Conservation (phyloP, 106 monocot genomes). For the Platanthera zijinensis region DNA sequence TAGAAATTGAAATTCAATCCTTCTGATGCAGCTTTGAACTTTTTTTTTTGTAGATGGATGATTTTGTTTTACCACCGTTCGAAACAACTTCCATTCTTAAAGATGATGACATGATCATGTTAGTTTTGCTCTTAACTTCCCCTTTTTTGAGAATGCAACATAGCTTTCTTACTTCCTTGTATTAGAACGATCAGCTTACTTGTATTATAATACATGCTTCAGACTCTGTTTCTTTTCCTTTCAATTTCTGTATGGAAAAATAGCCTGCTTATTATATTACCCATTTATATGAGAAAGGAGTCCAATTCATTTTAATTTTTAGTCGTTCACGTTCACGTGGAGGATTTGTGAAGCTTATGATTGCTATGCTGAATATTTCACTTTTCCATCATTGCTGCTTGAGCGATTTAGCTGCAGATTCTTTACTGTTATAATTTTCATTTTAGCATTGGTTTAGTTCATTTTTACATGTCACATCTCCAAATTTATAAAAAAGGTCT, state of each 20-base stretch:
- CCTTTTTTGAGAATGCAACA: neutral
- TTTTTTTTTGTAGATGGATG: conserved; percentile 51
- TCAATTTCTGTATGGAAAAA: neutral
- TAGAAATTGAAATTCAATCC: neutral
- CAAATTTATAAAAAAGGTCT: neutral
- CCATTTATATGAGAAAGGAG: neutral
- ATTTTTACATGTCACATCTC: neutral
- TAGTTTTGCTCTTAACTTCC: neutral
- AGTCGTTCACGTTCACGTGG: neutral
- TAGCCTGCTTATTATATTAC: neutral
- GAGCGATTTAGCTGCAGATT: neutral
- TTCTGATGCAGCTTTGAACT: neutral
- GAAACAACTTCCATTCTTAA: conserved; percentile 45
- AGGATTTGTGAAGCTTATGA: neutral
- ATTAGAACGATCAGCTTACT: neutral
- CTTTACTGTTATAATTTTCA: neutral
- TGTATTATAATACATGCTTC: neutral
- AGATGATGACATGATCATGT: conserved; percentile 55
- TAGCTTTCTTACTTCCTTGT: neutral
- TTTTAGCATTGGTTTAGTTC: neutral
- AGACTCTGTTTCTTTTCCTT: neutral
- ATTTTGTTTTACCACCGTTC: conserved; percentile 54
- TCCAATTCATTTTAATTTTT: neutral
- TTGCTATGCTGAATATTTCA: neutral
- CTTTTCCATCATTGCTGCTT: neutral